These are phyloP conservation scores for Anacardium occidentale DNA, from an alignment of 345 rosid species.

Conservation along the genomic window DNA sequence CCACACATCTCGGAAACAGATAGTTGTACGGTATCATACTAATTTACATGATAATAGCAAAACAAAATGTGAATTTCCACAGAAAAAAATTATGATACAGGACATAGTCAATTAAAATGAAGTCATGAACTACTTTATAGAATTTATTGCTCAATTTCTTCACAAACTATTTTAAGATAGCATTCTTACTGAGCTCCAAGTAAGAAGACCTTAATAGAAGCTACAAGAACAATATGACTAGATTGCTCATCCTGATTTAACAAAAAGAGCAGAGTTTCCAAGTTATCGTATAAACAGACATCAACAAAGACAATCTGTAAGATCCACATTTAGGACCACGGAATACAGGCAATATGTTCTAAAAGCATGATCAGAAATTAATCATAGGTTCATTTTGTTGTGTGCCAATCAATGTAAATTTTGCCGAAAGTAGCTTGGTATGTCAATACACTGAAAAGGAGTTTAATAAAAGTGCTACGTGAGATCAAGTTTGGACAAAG, in stretches of 20 bases:
- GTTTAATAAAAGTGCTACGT: background rate
- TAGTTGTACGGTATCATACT: slow-evolving; percentile 71
- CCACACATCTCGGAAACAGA: slow-evolving; percentile 66
- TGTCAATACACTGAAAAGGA: background rate
- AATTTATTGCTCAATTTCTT: background rate
- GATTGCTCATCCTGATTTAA: background rate
- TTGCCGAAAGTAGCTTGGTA: background rate
- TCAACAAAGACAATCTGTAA: background rate
- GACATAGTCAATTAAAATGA: background rate
- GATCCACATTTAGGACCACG: background rate
- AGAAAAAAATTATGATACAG: background rate
- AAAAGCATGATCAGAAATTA: background rate
- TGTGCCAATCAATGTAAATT: background rate
- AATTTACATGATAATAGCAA: slow-evolving; percentile 24
- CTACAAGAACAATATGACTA: background rate
- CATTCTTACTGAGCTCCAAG: background rate
- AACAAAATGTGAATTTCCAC: slow-evolving; percentile 19
- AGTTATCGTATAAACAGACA: background rate
- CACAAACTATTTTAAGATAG: background rate
- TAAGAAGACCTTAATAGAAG: background rate
- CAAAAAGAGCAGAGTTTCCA: background rate
- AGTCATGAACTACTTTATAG: background rate
- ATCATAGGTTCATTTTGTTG: background rate
- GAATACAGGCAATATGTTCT: background rate
- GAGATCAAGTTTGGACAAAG: background rate